phyloP scores from a whole-genome alignment of 2,329 filamentous ascomycete species.

The Arthrobotrys megalospora region DNA sequence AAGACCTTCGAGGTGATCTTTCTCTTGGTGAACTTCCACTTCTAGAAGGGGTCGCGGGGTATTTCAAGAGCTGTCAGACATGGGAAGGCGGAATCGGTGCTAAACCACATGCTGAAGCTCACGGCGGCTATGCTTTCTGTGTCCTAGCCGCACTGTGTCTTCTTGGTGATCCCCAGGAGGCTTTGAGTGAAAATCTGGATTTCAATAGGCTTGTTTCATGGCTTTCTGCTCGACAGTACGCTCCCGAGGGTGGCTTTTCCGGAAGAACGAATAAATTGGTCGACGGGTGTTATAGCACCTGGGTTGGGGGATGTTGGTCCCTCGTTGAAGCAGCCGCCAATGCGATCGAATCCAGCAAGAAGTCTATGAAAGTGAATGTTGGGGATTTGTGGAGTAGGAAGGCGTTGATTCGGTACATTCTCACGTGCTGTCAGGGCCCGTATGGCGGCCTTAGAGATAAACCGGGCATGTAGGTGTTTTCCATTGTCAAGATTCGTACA shows the following conservation, averaged over 20 bases:
- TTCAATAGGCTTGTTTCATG: constrained; percentile 83
- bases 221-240: constrained; percentile 90
- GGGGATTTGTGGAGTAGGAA: constrained; percentile 82
- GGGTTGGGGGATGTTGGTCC: constrained; percentile 96
- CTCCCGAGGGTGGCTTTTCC: constrained; percentile 91
- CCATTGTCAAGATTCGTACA: not conserved
- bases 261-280: constrained; percentile 98
- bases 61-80: constrained; percentile 75
- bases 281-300: constrained; percentile 98
- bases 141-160: constrained; percentile 90
- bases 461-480: constrained; percentile 81
- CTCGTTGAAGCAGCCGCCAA: constrained; percentile 84
- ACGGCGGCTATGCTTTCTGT: constrained; percentile 97
- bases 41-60: constrained; percentile 66
- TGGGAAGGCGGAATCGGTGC: constrained; percentile 94
- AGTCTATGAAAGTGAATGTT: constrained; percentile 54
- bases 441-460: constrained; percentile 92
- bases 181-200: constrained; percentile 72
- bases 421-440: constrained; percentile 86
- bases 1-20: constrained; percentile 44
- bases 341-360: constrained; percentile 33
- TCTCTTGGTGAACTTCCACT: constrained; percentile 46
- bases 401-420: constrained; percentile 88
- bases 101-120: constrained; percentile 86
- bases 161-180: constrained; percentile 79